A percentile compares a stretch with the other conserved stretches of the same genome.
These are phyloP conservation scores for Schizothecium vesticola DNA, from an alignment of 495 filamentous ascomycete species.

Conservation along the genomic window DNA sequence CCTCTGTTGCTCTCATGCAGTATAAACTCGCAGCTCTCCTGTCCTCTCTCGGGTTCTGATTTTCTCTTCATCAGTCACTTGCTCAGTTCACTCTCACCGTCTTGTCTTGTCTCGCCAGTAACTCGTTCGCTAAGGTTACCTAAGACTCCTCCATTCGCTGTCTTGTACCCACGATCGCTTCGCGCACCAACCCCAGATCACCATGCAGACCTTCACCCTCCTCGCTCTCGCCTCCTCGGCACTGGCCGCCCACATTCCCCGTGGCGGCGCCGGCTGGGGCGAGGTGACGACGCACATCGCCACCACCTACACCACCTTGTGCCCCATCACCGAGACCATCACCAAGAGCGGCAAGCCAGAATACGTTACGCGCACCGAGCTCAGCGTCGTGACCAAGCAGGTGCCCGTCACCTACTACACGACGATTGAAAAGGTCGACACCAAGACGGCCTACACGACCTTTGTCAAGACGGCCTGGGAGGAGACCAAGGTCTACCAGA, in stretches of 20 bases:
- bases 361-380: constrained; percentile 44
- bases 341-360: constrained; percentile 33
- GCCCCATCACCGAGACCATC: constrained; percentile 39
- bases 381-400: constrained; percentile 29
- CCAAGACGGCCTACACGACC: constrained; percentile 32
- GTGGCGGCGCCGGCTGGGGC: constrained; percentile 20
- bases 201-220: constrained; percentile 40
- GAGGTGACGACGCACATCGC: constrained; percentile 33
- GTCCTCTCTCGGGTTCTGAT: neutral
- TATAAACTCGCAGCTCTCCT: constrained; percentile 29
- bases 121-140: constrained; percentile 47
- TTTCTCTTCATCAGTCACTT: constrained; percentile 19
- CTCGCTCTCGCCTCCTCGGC: constrained; percentile 38
- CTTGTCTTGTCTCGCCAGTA: constrained; percentile 23
- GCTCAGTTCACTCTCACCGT: constrained; percentile 15
- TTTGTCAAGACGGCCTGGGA: neutral
- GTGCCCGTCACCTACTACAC: constrained; percentile 24
- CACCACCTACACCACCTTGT: constrained; percentile 38
- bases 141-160: constrained; percentile 20
- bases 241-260: constrained; percentile 27
- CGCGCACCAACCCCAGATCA: constrained; percentile 16
- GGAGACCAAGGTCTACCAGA: constrained; percentile 21
- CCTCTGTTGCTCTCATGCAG: constrained; percentile 8
- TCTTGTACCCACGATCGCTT: constrained; percentile 18
- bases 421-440: constrained; percentile 9